A percentile compares a stretch with the other conserved stretches of the same genome.
phyloP scores from a whole-genome alignment of 176 grass and related monocot species.

The Musa beccarii region DNA sequence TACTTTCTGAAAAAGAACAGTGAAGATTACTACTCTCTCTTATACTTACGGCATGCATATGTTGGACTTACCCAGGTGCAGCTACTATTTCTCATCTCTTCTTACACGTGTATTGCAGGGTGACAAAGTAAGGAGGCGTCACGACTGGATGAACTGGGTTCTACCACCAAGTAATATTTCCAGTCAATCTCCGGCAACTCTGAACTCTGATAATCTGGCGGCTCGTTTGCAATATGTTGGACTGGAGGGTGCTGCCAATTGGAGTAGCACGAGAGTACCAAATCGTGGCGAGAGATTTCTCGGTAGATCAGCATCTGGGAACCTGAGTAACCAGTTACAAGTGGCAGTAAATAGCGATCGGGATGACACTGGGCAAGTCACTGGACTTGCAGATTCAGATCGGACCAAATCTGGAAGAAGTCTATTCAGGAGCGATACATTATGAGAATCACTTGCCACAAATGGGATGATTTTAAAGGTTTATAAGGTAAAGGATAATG shows the following conservation, averaged over 20 bases:
- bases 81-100: not conserved
- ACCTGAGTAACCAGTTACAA: slow-evolving; percentile 16
- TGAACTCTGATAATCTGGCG: slow-evolving; percentile 29
- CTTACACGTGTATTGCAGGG: slow-evolving; percentile 25
- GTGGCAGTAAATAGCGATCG: slow-evolving; percentile 14
- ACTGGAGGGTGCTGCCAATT: slow-evolving; percentile 22
- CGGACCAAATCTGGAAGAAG: not conserved
- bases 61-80: not conserved
- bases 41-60: not conserved
- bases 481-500: not conserved
- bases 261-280: not conserved
- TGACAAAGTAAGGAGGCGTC: slow-evolving; percentile 39
- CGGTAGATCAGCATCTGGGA: slow-evolving; percentile 30
- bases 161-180: slow-evolving; percentile 21
- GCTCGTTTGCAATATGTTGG: slow-evolving; percentile 22
- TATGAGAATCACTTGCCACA: not conserved
- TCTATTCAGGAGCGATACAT: slow-evolving; percentile 3
- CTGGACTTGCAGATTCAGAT: slow-evolving; percentile 4
- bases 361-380: not conserved
- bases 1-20: too few species aligned
- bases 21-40: too few species aligned
- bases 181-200: slow-evolving; percentile 19
- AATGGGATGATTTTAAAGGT: not conserved
- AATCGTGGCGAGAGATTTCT: slow-evolving; percentile 15
- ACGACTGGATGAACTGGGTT: slow-evolving; percentile 51